Evolutionary conservation across 2,329 filamentous ascomycete genomes (phyloP).

Genomic region (Pyricularia sp.): DNA sequence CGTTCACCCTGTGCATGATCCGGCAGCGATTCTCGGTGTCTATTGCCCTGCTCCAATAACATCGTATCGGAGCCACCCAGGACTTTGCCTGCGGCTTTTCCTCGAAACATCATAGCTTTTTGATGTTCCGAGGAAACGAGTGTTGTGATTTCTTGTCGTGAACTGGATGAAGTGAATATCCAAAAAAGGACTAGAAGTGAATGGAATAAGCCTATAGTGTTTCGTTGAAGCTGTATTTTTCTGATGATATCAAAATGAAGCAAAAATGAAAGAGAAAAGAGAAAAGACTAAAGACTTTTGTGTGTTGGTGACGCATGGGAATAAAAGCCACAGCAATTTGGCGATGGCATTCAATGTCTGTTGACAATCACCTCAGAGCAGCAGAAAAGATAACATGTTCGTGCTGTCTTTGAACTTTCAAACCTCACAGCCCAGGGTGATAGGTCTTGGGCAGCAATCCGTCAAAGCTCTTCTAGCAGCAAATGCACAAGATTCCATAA

Average conservation of each 20-base stretch:
- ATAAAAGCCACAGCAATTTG: not conserved
- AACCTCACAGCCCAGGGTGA: no score
- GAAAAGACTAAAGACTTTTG: not conserved
- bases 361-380: not conserved
- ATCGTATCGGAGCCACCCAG: not conserved
- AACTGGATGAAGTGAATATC: not conserved
- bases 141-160: not conserved
- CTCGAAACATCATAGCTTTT: not conserved
- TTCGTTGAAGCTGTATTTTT: not conserved
- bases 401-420: no score
- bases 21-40: not conserved
- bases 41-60: not conserved
- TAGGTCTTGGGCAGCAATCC: no score
- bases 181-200: not conserved
- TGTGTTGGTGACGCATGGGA: not conserved
- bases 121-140: not conserved
- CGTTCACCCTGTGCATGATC: not conserved
- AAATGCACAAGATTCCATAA: no score
- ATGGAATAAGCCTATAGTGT: not conserved
- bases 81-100: not conserved
- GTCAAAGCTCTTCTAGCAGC: no score
- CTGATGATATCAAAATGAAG: not conserved
- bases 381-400: no score
- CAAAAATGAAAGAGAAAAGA: not conserved
- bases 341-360: not conserved